Evolutionary conservation across 177 flowering plant genomes (phyloP), one percentile per base, ranked within the genome.

Genomic region (Tripterygium wilfordii): DNA sequence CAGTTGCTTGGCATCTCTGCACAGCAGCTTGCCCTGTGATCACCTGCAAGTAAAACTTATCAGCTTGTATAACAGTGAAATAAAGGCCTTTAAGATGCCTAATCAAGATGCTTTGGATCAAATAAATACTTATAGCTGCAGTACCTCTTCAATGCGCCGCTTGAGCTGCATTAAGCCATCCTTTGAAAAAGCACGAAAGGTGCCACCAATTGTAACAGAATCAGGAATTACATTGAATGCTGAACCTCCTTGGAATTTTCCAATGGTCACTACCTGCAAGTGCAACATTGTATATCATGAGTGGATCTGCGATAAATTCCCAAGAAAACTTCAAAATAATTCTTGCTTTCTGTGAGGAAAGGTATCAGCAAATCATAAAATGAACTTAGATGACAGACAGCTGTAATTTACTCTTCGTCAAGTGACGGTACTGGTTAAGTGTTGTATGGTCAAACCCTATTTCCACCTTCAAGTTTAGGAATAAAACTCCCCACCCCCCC

Each of bases 201-300:
- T 84, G 51, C 92, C 92, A 26, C 85, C 92, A 53, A 84, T 79
- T 26, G 82, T 73, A 31, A 81, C 92, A 25, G 77, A 79, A 65
- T 81, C 88, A 23, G 88, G 92, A 64, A 84, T 84, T 8, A 81
- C 92, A 56, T 84, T 84, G 47, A 76, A 77, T 21, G 92, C 88
- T 38, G 68, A 78, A 22, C 92, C 92, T 46, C 88, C 92, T 70
- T 79, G 77, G 55, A 84, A 75, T 50, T 75, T 79, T 6, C 69
- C 82, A 29, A 84, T 82, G 10, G 82, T 77, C 14, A 77, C 66
- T 12, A 77, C 79, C 82, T 77, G 61, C 45, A 46, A 42, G 27
- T 5, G 4, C 7, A 35, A 20, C 26, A 8, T 21, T 14, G 21
- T 3, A 40, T 20, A 10, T n/a, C n/a, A n/a, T n/a, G n/a, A n/a